These are phyloP conservation scores for Phytophthora foliorum DNA, from an alignment of 352 stramenopile genomes.

Conservation along the genomic window DNA sequence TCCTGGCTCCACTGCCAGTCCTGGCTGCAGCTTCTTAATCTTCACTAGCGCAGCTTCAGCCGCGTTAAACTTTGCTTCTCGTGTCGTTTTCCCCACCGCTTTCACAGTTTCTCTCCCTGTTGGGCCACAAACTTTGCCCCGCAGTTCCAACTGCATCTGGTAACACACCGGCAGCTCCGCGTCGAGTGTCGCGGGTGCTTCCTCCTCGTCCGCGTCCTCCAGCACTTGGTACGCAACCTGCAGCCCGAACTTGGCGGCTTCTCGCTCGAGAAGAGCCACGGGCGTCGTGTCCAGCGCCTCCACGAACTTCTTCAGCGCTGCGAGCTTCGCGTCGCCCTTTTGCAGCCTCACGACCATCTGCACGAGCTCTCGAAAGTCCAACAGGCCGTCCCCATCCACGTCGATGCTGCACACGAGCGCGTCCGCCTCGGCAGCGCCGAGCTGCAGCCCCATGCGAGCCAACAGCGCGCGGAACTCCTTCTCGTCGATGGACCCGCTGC, in stretches of 20 bases:
- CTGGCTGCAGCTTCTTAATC: constrained; percentile 70
- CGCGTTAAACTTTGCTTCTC: constrained; percentile 80
- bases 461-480: constrained; percentile 72
- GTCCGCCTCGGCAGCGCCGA: constrained; percentile 58
- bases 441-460: constrained; percentile 51
- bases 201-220: constrained; percentile 49
- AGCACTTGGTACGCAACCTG: constrained; percentile 60
- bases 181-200: neutral
- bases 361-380: constrained; percentile 73
- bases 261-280: constrained; percentile 66
- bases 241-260: constrained; percentile 69
- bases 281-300: constrained; percentile 70
- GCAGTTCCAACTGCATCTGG: constrained; percentile 61
- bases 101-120: constrained; percentile 49
- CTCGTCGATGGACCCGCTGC: constrained; percentile 71
- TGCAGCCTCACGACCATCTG: constrained; percentile 66
- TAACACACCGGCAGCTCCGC: constrained; percentile 18
- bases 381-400: constrained; percentile 61
- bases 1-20: constrained; percentile 60
- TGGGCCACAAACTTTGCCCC: constrained; percentile 61
- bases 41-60: constrained; percentile 63
- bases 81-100: constrained; percentile 59
- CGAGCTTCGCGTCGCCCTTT: constrained; percentile 58
- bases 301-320: constrained; percentile 54
- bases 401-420: constrained; percentile 68